Conservation (phyloP, 1,284 basidiomycete genomes). For the Puccinia polysora region DNA sequence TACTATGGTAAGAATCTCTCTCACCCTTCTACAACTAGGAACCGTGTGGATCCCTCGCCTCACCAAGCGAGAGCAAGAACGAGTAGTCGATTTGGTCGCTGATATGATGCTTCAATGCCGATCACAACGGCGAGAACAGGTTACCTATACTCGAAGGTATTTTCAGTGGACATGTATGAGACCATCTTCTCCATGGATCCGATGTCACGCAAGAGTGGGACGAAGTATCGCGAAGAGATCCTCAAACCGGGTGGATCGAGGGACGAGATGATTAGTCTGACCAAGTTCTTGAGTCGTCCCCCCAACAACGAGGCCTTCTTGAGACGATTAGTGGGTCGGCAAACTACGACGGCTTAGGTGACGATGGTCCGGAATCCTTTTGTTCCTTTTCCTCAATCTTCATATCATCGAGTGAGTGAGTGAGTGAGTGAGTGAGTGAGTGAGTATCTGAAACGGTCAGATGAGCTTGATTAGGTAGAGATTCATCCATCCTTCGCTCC, state of each 20-base stretch:
- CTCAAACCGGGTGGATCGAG: slow-evolving; percentile 60
- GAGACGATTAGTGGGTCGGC: slow-evolving; percentile 56
- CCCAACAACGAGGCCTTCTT: slow-evolving; percentile 73
- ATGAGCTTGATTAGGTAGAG: too few relatives aligned
- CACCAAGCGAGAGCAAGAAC: too few relatives aligned
- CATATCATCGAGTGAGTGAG: too few relatives aligned
- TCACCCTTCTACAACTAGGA: too few relatives aligned
- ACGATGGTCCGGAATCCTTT: not conserved
- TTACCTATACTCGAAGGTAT: slow-evolving; percentile 64
- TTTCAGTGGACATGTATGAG: slow-evolving; percentile 72
- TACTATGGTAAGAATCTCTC: slow-evolving; percentile 24
- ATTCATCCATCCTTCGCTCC: too few relatives aligned
- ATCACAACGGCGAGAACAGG: slow-evolving; percentile 8
- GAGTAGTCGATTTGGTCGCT: too few relatives aligned
- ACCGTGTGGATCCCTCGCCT: too few relatives aligned
- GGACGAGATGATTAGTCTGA: slow-evolving; percentile 61
- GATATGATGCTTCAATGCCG: too few relatives aligned
- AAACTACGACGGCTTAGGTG: slow-evolving; percentile 3
- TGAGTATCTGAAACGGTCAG: too few relatives aligned
- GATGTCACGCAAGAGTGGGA: slow-evolving; percentile 62
- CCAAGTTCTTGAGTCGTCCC: slow-evolving; percentile 69
- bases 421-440: too few relatives aligned
- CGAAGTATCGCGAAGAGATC: slow-evolving; percentile 59
- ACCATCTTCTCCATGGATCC: slow-evolving; percentile 73
- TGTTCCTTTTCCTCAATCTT: not conserved